Percentiles rank a stretch among this genome's conserved stretches.
These are phyloP conservation scores for Anthracocystis panici-leucophaei DNA, from an alignment of 1,284 basidiomycete genomes.

Conservation along the genomic window DNA sequence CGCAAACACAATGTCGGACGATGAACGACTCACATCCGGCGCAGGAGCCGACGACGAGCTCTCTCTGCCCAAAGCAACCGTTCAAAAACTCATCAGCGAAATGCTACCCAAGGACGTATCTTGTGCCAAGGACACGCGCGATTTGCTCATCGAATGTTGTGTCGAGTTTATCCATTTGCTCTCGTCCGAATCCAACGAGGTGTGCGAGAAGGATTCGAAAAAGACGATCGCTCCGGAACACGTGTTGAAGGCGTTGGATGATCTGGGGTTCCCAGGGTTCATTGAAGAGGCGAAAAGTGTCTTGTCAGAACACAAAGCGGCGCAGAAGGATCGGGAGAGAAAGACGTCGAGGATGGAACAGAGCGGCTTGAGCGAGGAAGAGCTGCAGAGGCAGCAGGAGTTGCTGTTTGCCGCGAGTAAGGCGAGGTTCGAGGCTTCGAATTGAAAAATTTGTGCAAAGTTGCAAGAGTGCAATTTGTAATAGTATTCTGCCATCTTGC, in stretches of 20 bases:
- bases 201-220: conserved; percentile 97
- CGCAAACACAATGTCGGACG: conserved; percentile 96
- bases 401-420: conserved; percentile 88
- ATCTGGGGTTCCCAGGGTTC: conserved; percentile 89
- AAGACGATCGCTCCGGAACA: conserved; percentile 99
- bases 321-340: conserved; percentile 82
- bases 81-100: conserved; percentile 95
- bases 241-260: conserved; percentile 90
- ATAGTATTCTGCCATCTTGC: neutral
- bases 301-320: conserved; percentile 92
- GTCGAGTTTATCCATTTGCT: conserved; percentile 99
- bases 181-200: conserved; percentile 96
- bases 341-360: conserved; percentile 79
- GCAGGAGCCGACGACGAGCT: conserved; percentile 85
- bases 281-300: conserved; percentile 90
- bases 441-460: conserved; percentile 34
- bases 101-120: conserved; percentile 88
- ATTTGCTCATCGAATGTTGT: conserved; percentile 96
- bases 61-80: conserved; percentile 94
- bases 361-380: conserved; percentile 90
- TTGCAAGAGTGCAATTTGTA: conserved; percentile 3
- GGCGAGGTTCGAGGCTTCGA: conserved; percentile 72
- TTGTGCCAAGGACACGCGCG: conserved; percentile 94
- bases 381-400: conserved; percentile 88
- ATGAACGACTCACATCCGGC: conserved; percentile 76